Evolutionary conservation across 2,329 filamentous ascomycete species (phyloP), one percentile per base, ranked within the genome.

Genomic region (Trichoderma pleuroti): DNA sequence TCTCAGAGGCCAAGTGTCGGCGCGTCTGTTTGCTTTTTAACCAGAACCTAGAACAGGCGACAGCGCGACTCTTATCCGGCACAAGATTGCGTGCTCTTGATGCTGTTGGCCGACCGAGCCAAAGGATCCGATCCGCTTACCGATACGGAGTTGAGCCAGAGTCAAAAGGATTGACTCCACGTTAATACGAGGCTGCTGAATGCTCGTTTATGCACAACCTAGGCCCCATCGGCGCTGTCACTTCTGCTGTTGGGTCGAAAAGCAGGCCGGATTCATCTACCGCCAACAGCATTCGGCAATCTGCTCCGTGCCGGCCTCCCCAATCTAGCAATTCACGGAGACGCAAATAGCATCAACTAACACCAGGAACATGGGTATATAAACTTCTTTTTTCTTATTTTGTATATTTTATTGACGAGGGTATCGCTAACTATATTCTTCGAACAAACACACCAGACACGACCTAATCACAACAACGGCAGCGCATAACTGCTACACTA

Each of bases 161-260:
- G 28, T 14, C 24, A 28, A 57, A 57, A 46, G 64, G 34, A 26
- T 60, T 18, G 34, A 9, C 18, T 32, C n/a, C 64, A 28, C 10
- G 11, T 34, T 30, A 18, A 68, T 68, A 60, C 65, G 65, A 68
- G 56, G 56, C 52, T 18, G n/a, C 36, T 42, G 36, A 28, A 68
- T 36, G 26, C 39, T 68, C 65, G 56, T 68, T 68, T 68, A 60
- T 61, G 65, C 65, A 59, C 64, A 68, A n/a, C 5, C 39, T 68
- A 68, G 49, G 21, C 56, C 65, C 56, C 11, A 21, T 68, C 30
- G 14, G 32, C 24, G 39, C 65, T 21, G n/a, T 49, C 16, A n/a
- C 59, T 42, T 42, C 6, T 65, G 21, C 10, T 24, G 9, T 39
- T 26, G 30, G 32, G 16, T 11, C 21, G 21, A 57, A 12, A n/a